A percentile compares a stretch with the other conserved stretches of the same genome.
Evolutionary conservation across 176 grass and related monocot species (phyloP).

Genomic region (Eragrostis curvula): DNA sequence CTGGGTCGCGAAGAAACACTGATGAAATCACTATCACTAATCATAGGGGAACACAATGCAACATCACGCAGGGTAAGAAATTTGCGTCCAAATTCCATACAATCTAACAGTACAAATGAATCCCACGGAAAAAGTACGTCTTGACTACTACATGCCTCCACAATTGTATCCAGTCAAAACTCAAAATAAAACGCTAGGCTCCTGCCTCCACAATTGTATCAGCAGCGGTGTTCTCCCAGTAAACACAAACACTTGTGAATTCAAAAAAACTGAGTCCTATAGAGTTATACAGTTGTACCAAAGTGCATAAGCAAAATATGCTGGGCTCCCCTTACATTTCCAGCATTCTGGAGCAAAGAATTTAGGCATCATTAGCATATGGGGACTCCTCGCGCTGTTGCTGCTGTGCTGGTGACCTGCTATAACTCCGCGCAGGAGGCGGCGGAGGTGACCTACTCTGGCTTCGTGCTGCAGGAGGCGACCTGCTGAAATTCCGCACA

Average conservation of each 20-base stretch:
- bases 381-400: slow-evolving; percentile 69
- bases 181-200: slow-evolving; percentile 19
- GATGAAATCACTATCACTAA: neutral
- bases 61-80: neutral
- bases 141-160: slow-evolving; percentile 29
- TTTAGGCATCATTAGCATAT: slow-evolving; percentile 61
- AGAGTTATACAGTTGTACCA: slow-evolving; percentile 39
- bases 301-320: slow-evolving; percentile 19
- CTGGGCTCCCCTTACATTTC: neutral
- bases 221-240: slow-evolving; percentile 32
- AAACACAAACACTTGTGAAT: slow-evolving; percentile 18
- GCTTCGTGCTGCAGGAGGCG: slow-evolving; percentile 44
- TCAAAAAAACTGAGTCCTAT: slow-evolving; percentile 21
- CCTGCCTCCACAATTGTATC: slow-evolving; percentile 59
- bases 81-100: slow-evolving; percentile 23
- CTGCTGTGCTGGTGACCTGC: slow-evolving; percentile 59
- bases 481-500: slow-evolving; percentile 14
- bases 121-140: slow-evolving; percentile 2
- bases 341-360: slow-evolving; percentile 27
- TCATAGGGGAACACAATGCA: neutral
- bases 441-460: slow-evolving; percentile 26
- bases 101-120: slow-evolving; percentile 24
- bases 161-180: slow-evolving; percentile 21
- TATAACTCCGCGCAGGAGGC: slow-evolving; percentile 33
- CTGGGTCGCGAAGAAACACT: neutral